Conservation (phyloP, 176 grass and related monocot genomes). For the Triticum monococcum region DNA sequence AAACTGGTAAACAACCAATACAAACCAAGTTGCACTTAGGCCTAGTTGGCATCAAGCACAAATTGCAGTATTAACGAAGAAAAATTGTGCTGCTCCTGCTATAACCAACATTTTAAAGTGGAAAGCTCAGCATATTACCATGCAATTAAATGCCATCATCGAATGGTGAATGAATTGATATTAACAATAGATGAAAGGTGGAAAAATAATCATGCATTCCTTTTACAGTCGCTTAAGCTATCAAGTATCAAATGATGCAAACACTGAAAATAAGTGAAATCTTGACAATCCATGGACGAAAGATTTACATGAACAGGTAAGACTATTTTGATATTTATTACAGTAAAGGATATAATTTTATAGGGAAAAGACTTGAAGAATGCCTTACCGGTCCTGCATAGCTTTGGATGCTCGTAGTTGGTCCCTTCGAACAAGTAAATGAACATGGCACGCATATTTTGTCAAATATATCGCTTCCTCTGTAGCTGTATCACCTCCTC, state of each 20-base stretch:
- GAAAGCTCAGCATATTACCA: not conserved
- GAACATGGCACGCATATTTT: constrained; percentile 94
- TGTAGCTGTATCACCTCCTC: constrained; percentile 89
- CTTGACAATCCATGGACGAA: not conserved
- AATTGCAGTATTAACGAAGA: not conserved
- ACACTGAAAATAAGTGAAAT: constrained; percentile 17
- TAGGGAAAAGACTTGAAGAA: not conserved
- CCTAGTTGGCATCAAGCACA: constrained; percentile 5
- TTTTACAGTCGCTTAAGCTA: not conserved
- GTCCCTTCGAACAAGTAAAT: constrained; percentile 79
- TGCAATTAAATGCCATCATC: constrained; percentile 15
- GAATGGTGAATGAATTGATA: not conserved
- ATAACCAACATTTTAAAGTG: not conserved
- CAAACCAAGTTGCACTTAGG: not conserved
- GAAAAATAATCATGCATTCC: not conserved
- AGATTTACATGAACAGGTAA: constrained; percentile 19
- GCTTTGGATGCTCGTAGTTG: constrained; percentile 90
- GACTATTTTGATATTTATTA: not conserved
- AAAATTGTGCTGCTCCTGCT: not conserved
- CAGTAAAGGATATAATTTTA: not conserved
- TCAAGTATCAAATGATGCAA: not conserved
- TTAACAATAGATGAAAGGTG: not conserved
- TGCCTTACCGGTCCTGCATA: constrained; percentile 94
- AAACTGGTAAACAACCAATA: constrained; percentile 14
- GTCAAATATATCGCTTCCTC: constrained; percentile 97